Evolutionary conservation across 768 basidiomycete genomes (phyloP).

Genomic region (Boletus vermiculosoides): DNA sequence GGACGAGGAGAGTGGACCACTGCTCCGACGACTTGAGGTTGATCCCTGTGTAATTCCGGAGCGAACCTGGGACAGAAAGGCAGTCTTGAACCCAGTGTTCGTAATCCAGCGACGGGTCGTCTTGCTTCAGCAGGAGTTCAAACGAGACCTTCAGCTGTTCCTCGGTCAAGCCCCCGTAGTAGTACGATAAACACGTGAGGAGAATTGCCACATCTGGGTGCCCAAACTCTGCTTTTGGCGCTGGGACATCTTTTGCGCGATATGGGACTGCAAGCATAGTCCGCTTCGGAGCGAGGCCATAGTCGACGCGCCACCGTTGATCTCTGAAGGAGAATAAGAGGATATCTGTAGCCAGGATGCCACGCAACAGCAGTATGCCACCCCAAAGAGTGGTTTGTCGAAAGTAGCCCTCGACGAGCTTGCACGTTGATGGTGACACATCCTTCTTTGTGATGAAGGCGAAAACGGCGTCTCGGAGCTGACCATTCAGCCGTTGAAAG

Average conservation of each 20-base stretch:
- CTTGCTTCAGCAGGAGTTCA: constrained; percentile 37
- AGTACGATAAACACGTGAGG: constrained; percentile 49
- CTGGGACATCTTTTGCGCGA: constrained; percentile 51
- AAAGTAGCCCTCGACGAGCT: constrained; percentile 5
- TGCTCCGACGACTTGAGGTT: constrained; percentile 43
- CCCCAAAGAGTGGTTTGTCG: constrained; percentile 31
- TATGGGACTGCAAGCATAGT: constrained; percentile 53
- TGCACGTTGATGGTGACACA: not conserved
- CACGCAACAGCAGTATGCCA: constrained; percentile 43
- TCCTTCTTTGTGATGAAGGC: not conserved
- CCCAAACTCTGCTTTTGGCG: constrained; percentile 47
- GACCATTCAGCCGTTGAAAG: constrained; percentile 8
- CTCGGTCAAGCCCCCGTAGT: constrained; percentile 44
- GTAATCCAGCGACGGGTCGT: constrained; percentile 44
- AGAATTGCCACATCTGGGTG: constrained; percentile 49
- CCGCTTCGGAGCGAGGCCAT: constrained; percentile 43
- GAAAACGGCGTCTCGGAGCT: not conserved
- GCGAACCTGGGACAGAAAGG: constrained; percentile 24
- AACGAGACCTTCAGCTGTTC: constrained; percentile 40
- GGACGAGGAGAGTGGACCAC: constrained; percentile 26
- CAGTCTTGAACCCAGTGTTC: constrained; percentile 35
- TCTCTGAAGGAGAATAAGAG: constrained; percentile 38
- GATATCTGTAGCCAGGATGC: constrained; percentile 43
- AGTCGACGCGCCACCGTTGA: constrained; percentile 51
- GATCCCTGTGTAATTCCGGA: constrained; percentile 38